A percentile compares a stretch with the other conserved stretches of the same genome.
Conservation (phyloP, 176 grass and related monocot species). For the Metroxylon sagu region DNA sequence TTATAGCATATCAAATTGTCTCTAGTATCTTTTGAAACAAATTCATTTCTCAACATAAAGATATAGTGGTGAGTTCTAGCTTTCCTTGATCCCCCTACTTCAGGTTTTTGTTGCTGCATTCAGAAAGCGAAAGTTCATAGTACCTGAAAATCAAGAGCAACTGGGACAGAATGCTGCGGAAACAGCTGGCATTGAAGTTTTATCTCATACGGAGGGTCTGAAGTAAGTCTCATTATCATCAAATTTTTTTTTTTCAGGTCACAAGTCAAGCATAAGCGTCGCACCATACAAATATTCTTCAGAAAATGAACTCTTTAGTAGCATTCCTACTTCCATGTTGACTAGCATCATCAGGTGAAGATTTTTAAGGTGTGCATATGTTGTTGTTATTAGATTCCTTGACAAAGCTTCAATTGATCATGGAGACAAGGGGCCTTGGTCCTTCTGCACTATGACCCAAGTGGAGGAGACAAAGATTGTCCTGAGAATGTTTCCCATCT, state of each 20-base stretch:
- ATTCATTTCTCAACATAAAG: too few species aligned
- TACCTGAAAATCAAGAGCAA: conserved; percentile 27
- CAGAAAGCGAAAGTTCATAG: conserved; percentile 41
- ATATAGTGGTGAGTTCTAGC: too few species aligned
- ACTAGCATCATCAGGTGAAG: too few species aligned
- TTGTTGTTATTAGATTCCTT: conserved; percentile 31
- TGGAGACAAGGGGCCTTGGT: conserved; percentile 34
- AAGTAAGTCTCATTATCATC: conserved; percentile 24
- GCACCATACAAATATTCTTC: too few species aligned
- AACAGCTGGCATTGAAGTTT: conserved; percentile 7
- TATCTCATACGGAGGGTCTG: conserved; percentile 40
- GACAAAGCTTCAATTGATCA: conserved; percentile 53
- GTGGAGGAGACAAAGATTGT: conserved; percentile 49
- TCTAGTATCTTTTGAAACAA: too few species aligned
- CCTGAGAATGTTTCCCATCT: conserved; percentile 37
- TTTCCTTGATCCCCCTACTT: too few species aligned
- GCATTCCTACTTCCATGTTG: too few species aligned
- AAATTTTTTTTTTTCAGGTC: too few species aligned
- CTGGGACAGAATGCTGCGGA: conserved; percentile 19
- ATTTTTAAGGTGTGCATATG: too few species aligned
- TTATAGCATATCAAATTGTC: too few species aligned
- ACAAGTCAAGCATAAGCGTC: too few species aligned
- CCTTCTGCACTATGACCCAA: conserved; percentile 38
- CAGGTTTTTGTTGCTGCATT: conserved; percentile 64
- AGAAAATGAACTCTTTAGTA: too few species aligned